Evolutionary conservation across 202 grass and related monocot species (phyloP).

Genomic region (Panicum hallii): DNA sequence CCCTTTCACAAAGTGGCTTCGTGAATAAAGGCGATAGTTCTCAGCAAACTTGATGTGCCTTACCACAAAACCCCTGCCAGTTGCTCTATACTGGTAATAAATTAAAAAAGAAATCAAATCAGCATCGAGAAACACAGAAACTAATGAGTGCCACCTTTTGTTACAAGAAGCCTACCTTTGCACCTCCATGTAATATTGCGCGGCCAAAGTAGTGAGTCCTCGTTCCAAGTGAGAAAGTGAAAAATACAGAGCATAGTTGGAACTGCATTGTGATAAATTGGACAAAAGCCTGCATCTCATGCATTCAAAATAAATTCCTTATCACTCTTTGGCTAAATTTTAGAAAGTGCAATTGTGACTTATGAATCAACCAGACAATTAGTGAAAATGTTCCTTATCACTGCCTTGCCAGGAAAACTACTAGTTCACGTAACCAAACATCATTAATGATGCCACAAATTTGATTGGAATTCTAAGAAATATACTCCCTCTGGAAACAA

Average conservation of each 20-base stretch:
- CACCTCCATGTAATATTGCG: slow-evolving; percentile 91
- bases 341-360: slow-evolving; percentile 21
- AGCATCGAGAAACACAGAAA: slow-evolving; percentile 32
- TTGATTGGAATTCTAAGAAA: background rate
- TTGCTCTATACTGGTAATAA: slow-evolving; percentile 79
- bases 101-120: slow-evolving; percentile 9
- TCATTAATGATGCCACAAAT: background rate
- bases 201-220: slow-evolving; percentile 93
- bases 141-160: background rate
- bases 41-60: slow-evolving; percentile 90
- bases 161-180: slow-evolving; percentile 62
- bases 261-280: slow-evolving; percentile 91
- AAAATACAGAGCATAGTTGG: slow-evolving; percentile 91
- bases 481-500: background rate
- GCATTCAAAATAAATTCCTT: slow-evolving; percentile 30
- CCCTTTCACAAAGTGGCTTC: slow-evolving; percentile 98
- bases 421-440: background rate
- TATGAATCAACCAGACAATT: slow-evolving; percentile 27
- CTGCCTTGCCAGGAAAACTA: slow-evolving; percentile 13
- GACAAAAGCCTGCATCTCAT: slow-evolving; percentile 74
- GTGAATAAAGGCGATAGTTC: slow-evolving; percentile 90
- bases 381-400: background rate
- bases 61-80: slow-evolving; percentile 93
- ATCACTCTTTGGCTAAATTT: background rate
- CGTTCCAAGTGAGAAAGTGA: slow-evolving; percentile 96